Evolutionary conservation across 805 yeast genomes (phyloP).

Genomic region (Blastobotrys mokoenaii): DNA sequence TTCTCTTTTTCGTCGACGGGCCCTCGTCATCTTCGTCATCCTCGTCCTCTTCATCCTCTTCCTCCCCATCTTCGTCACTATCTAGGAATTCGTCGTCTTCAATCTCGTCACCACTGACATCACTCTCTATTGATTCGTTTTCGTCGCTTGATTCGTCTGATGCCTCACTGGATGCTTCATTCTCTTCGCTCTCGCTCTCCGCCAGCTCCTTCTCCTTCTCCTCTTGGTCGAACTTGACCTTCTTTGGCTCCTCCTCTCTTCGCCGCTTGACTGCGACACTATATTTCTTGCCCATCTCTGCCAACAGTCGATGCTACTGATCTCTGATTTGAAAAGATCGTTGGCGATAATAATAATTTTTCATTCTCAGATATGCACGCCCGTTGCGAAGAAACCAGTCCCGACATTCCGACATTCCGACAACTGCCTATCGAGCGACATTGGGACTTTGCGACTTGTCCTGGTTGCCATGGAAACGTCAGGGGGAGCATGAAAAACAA

Average conservation of each 20-base stretch:
- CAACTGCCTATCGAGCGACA: too few relatives aligned
- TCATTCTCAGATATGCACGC: neutral
- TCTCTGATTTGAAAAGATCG: too few relatives aligned
- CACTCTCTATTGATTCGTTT: slow-evolving; percentile 17
- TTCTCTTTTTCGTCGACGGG: neutral
- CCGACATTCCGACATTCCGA: too few relatives aligned
- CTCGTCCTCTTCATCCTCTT: slow-evolving; percentile 18
- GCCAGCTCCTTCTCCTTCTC: neutral
- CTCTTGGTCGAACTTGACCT: neutral
- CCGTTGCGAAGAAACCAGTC: too few relatives aligned
- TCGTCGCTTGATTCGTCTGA: slow-evolving; percentile 17
- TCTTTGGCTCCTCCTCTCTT: neutral
- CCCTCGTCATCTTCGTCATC: slow-evolving; percentile 18
- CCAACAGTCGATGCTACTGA: too few relatives aligned
- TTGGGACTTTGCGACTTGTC: neutral
- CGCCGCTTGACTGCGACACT: too few relatives aligned
- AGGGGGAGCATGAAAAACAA: neutral
- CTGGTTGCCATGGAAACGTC: neutral
- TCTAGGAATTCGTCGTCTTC: slow-evolving; percentile 12
- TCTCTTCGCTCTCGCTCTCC: slow-evolving; percentile 5
- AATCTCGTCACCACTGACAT: neutral
- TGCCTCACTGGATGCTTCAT: too few relatives aligned
- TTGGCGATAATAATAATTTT: neutral
- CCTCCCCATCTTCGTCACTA: slow-evolving; percentile 19
- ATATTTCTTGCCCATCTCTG: too few relatives aligned